These are phyloP conservation scores for Medicago arabica DNA, from an alignment of 306 rosid genomes.

Conservation along the genomic window DNA sequence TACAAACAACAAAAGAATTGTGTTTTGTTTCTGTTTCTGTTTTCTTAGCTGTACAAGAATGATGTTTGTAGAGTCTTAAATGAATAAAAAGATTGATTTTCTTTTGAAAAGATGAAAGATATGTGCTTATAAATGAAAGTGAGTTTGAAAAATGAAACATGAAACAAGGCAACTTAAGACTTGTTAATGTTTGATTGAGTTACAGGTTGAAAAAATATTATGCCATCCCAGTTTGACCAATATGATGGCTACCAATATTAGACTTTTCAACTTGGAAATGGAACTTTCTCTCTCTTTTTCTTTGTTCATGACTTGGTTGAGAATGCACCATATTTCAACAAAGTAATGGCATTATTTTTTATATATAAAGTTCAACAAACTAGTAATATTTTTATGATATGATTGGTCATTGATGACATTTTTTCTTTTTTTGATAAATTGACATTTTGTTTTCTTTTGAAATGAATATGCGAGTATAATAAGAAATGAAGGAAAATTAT, in stretches of 20 bases:
- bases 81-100: neutral
- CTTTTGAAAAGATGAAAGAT: neutral
- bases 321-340: neutral
- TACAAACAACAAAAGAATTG: conserved; percentile 11
- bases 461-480: neutral
- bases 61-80: neutral
- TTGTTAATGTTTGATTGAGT: conserved; percentile 6
- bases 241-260: conserved; percentile 3
- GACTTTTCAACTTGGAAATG: conserved; percentile 3
- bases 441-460: neutral
- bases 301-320: neutral
- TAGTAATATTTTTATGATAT: neutral
- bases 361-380: neutral
- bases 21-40: conserved; percentile 3
- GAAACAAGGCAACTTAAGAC: neutral
- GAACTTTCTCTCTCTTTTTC: conserved; percentile 11
- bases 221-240: conserved; percentile 2
- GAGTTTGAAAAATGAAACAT: neutral
- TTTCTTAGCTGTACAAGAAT: conserved; percentile 20
- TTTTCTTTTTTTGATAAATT: neutral
- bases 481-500: too few species aligned
- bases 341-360: too few species aligned
- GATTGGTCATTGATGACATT: conserved; percentile 2
- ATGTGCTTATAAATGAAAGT: neutral
- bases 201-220: neutral